Evolutionary conservation across 176 grass and related monocot species (phyloP).

Genomic region (Eragrostis curvula): DNA sequence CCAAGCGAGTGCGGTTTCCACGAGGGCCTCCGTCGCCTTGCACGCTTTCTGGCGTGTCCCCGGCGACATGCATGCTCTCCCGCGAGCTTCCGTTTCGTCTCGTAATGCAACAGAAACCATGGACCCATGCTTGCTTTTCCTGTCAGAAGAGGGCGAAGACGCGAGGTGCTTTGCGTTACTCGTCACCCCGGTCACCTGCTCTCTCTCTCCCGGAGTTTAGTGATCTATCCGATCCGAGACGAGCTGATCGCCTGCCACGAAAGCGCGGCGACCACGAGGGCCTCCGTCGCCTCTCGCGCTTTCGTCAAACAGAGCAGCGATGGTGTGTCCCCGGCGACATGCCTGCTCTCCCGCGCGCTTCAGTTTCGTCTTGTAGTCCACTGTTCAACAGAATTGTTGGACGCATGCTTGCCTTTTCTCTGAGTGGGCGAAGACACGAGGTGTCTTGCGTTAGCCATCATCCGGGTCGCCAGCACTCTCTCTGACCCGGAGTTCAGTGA

Average conservation of each 20-base stretch:
- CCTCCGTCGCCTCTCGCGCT: no score
- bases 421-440: neutral
- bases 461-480: neutral
- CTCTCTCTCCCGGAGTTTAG: neutral
- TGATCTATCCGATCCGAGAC: neutral
- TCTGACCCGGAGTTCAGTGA: neutral
- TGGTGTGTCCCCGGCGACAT: neutral
- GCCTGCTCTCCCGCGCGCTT: conserved; percentile 3
- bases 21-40: neutral
- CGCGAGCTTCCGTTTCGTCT: conserved; percentile 11
- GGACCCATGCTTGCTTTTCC: neutral
- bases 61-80: neutral
- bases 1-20: no score
- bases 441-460: conserved; percentile 14
- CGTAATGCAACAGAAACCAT: conserved; percentile 35
- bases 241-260: no score
- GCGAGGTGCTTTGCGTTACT: neutral
- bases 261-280: no score
- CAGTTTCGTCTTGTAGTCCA: conserved; percentile 9
- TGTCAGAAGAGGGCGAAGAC: neutral
- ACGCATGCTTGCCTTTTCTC: neutral
- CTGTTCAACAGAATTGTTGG: conserved; percentile 32
- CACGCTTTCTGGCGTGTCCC: neutral
- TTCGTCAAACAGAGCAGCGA: no score
- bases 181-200: neutral